Evolutionary conservation across 129 eudicot species (phyloP), one percentile per base, ranked within the genome.

Genomic region (Saussurea involucrata): DNA sequence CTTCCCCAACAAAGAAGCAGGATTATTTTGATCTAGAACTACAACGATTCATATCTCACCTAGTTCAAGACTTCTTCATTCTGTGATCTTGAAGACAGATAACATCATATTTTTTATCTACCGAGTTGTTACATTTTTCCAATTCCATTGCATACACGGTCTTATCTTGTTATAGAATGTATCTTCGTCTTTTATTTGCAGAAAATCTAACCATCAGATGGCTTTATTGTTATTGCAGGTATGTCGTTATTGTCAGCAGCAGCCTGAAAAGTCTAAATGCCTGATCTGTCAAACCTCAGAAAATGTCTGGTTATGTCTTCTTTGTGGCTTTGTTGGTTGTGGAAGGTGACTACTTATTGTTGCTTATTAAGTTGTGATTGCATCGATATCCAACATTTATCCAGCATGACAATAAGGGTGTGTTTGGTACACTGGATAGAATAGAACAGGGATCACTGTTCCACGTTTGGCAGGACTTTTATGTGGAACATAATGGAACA

Each of bases 241-340:
- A 49, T 95, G 99, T 76, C 93, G 96, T 58, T 91, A 87, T 71
- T 95, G 99, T 83, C 99, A 95, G 80, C 97, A 95, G 79, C 97
- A 92, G 81, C 96, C 97, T 44, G 99, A 92, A 80, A 92, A 89
- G 78, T 91, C 99, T 17, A 86, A 78, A 79, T 95, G 99, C 77
- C 80, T 89, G 83, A 73, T 92, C 18, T 95, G 99, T 65, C 96
- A 95, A 85, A 89, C 99, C 36, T 85, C 97, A 25, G 97, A 91
- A 81, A 92, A 95, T 83, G 89, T 91, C 31, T 95, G 99, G 99
- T 91, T 92, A 79, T 95, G 99, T 84, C 82, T 95, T 53, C 83
- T 88, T n/a, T 95, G 99, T 82, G 99, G 99, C 9, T 95, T 89
- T 80, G 96, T 95, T 53, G 99, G 96, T 22, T 95, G 99, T 82